phyloP scores from a whole-genome alignment of 1,284 basidiomycete species.

The Ceratobasidium sp. region DNA sequence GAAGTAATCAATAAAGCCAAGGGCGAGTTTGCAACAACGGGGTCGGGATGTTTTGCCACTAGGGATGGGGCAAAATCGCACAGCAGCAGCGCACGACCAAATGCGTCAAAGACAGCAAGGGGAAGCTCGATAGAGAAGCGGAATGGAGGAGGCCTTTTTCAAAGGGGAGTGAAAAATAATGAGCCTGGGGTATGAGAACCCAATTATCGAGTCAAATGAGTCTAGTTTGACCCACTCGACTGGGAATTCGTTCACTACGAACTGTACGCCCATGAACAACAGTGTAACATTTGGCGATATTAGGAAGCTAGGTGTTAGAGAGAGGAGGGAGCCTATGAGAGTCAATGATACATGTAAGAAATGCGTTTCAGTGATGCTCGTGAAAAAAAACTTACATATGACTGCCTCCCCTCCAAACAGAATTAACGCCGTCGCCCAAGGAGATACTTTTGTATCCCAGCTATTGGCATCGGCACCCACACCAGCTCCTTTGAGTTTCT shows the following conservation, averaged over 20 bases:
- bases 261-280: constrained; percentile 40
- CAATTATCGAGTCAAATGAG: constrained; percentile 20
- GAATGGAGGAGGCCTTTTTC: constrained; percentile 31
- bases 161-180: background rate
- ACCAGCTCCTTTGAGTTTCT: constrained; percentile 21
- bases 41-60: constrained; percentile 37
- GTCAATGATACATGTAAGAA: background rate
- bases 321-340: constrained; percentile 36
- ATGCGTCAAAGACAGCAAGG: constrained; percentile 43
- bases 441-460: constrained; percentile 32
- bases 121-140: constrained; percentile 43
- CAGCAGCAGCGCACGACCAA: constrained; percentile 44
- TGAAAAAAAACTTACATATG: constrained; percentile 37
- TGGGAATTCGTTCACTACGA: constrained; percentile 30
- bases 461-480: background rate
- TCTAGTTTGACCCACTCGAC: constrained; percentile 14
- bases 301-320: constrained; percentile 44
- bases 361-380: background rate
- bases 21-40: constrained; percentile 40
- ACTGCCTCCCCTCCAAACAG: constrained; percentile 47
- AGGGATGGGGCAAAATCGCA: constrained; percentile 42
- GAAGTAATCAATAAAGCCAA: constrained; percentile 45
- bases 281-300: constrained; percentile 43
- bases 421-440: constrained; percentile 45
- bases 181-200: background rate